Conservation (phyloP, 2,329 filamentous ascomycete species). For the Fusarium pseudograminearum region DNA sequence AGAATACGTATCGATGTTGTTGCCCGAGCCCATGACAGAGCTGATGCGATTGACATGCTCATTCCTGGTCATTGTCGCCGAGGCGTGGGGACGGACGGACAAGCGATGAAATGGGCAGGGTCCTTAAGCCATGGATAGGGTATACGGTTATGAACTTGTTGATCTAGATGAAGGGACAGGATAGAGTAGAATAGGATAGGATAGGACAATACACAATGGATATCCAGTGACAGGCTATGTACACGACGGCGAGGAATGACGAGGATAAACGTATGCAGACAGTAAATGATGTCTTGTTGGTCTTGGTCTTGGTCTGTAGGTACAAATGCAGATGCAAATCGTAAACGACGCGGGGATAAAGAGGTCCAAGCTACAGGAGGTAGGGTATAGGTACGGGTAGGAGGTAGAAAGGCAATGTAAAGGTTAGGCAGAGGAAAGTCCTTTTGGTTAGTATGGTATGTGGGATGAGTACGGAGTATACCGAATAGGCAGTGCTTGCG, state of each 20-base stretch:
- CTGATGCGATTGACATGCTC: conserved; percentile 71
- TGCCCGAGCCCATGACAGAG: conserved; percentile 55
- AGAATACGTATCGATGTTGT: conserved; percentile 62
- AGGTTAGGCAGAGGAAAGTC: conserved; percentile 6
- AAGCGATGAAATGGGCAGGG: conserved; percentile 46
- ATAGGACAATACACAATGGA: neutral
- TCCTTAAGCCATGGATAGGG: conserved; percentile 48
- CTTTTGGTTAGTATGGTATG: conserved; percentile 10
- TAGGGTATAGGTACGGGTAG: conserved; percentile 1
- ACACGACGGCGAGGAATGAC: neutral
- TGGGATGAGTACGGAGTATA: conserved; percentile 19
- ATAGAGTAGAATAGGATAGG: neutral
- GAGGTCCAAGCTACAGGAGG: conserved; percentile 23
- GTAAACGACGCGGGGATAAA: conserved; percentile 28
- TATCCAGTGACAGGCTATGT: neutral
- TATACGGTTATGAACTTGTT: neutral
- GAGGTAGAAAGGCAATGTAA: conserved; percentile 11
- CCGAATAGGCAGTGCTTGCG: conserved; percentile 30
- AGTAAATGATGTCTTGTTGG: neutral
- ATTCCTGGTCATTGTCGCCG: conserved; percentile 74
- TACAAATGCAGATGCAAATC: conserved; percentile 16
- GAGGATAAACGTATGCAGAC: neutral
- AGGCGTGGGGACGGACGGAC: conserved; percentile 46
- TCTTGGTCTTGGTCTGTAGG: neutral
- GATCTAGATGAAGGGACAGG: neutral